Percentiles rank a stretch among this genome's conserved stretches.
These are phyloP conservation scores for Oligophagozyma castellii DNA, from an alignment of 1,139 yeast species.

Conservation along the genomic window DNA sequence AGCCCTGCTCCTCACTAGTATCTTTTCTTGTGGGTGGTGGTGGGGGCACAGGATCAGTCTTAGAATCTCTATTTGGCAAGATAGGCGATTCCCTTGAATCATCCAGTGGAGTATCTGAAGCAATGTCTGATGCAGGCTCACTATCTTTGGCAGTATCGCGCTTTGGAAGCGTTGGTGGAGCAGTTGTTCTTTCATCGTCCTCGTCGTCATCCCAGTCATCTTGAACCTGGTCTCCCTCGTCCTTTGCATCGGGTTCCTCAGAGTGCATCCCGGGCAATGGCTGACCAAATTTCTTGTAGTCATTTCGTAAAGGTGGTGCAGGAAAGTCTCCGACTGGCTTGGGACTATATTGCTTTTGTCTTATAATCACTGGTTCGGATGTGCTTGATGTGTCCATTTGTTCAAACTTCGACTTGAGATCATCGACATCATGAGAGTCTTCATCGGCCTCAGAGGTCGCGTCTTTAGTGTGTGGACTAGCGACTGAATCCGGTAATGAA, in stretches of 20 bases:
- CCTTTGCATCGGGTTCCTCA: slow-evolving; percentile 19
- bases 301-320: slow-evolving; percentile 13
- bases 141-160: slow-evolving; percentile 18
- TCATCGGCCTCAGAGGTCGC: slow-evolving; percentile 8
- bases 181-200: slow-evolving; percentile 10
- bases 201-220: slow-evolving; percentile 24
- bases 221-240: slow-evolving; percentile 23
- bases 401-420: slow-evolving; percentile 26
- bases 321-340: slow-evolving; percentile 13
- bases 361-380: slow-evolving; percentile 8
- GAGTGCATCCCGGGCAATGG: slow-evolving; percentile 24
- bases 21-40: slow-evolving; percentile 3
- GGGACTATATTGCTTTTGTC: slow-evolving; percentile 13
- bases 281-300: slow-evolving; percentile 16
- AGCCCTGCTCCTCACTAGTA: slow-evolving; percentile 3
- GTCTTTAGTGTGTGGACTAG: slow-evolving; percentile 12
- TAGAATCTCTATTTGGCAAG: slow-evolving; percentile 2
- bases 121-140: slow-evolving; percentile 14
- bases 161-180: slow-evolving; percentile 8
- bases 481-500: slow-evolving; percentile 4
- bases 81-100: slow-evolving; percentile 2
- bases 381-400: slow-evolving; percentile 12
- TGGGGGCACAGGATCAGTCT: slow-evolving; percentile 2
- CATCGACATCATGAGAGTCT: slow-evolving; percentile 21
- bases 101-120: slow-evolving; percentile 2